phyloP scores from a whole-genome alignment of 805 yeast species.

The Jamesozyma gamospora region DNA sequence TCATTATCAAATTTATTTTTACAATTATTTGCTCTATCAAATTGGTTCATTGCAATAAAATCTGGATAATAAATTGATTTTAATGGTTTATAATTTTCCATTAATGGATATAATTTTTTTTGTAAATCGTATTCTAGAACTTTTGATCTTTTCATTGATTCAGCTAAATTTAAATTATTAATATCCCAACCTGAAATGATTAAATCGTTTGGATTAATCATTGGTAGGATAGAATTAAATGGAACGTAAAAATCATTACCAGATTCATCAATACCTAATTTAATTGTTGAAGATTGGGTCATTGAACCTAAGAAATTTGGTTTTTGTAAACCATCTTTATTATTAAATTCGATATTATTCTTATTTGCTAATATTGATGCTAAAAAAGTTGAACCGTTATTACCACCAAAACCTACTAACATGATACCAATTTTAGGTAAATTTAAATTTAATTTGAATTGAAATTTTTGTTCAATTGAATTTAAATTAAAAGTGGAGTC shows the following conservation, averaged over 20 bases:
- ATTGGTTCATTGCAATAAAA: constrained; percentile 91
- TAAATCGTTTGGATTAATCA: constrained; percentile 83
- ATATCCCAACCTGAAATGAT: constrained; percentile 95
- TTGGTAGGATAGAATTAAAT: constrained; percentile 79
- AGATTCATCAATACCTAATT: constrained; percentile 71
- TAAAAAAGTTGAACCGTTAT: constrained; percentile 86
- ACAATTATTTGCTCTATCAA: constrained; percentile 82
- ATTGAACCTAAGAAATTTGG: constrained; percentile 87
- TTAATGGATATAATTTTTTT: constrained; percentile 54
- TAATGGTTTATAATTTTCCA: constrained; percentile 58
- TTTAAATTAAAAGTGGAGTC: constrained; percentile 52
- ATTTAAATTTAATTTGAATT: constrained; percentile 74
- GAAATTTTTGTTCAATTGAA: constrained; percentile 63
- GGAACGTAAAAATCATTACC: constrained; percentile 91
- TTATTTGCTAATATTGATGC: constrained; percentile 82
- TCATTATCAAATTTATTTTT: constrained; percentile 26
- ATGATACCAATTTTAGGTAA: constrained; percentile 81
- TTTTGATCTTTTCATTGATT: constrained; percentile 75
- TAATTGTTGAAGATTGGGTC: constrained; percentile 84
- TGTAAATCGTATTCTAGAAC: constrained; percentile 83
- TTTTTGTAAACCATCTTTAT: constrained; percentile 62
- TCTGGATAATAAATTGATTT: constrained; percentile 91
- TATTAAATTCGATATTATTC: constrained; percentile 64
- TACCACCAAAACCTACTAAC: constrained; percentile 94
- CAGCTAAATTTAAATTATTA: constrained; percentile 54